A percentile compares a stretch with the other conserved stretches of the same genome.
Evolutionary conservation across 148 eudicot genomes (phyloP).

Genomic region (Vaccinium myrtillus): DNA sequence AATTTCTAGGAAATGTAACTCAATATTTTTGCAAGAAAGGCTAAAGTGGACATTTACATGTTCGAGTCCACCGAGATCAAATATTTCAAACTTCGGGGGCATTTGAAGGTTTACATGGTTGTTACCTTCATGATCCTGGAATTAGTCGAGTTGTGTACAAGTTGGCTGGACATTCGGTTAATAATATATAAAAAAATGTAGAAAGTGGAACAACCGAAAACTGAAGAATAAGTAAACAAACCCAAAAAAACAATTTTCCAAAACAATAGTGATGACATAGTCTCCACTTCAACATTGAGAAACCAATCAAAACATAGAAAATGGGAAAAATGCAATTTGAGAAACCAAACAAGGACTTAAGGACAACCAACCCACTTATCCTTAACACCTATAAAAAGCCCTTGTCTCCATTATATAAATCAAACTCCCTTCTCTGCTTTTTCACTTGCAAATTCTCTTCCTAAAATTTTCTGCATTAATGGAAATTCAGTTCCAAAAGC

Average conservation of each 20-base stretch:
- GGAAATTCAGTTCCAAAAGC: constrained; percentile 41
- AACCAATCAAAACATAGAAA: background rate
- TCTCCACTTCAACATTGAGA: constrained; percentile 16
- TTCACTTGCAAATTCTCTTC: background rate
- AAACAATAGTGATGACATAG: background rate
- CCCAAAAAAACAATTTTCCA: background rate
- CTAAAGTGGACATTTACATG: too few species aligned
- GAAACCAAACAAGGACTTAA: constrained; percentile 9
- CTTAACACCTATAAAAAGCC: background rate
- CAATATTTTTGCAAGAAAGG: too few species aligned
- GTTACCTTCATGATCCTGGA: too few species aligned
- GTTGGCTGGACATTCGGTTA: too few species aligned
- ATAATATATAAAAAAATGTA: too few species aligned
- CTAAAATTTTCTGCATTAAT: background rate
- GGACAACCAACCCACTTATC: constrained; percentile 22
- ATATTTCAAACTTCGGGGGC: too few species aligned
- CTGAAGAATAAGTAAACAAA: background rate
- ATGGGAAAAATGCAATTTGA: constrained; percentile 8
- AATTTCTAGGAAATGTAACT: too few species aligned
- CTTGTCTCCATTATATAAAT: background rate
- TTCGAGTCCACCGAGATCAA: too few species aligned
- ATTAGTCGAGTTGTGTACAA: too few species aligned
- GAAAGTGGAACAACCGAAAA: background rate
- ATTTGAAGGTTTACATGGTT: too few species aligned
- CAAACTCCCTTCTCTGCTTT: background rate